A percentile compares a stretch with the other conserved stretches of the same genome.
phyloP scores from a whole-genome alignment of 371 early-diverging fungal genomes.

The Vittaforma corneae region DNA sequence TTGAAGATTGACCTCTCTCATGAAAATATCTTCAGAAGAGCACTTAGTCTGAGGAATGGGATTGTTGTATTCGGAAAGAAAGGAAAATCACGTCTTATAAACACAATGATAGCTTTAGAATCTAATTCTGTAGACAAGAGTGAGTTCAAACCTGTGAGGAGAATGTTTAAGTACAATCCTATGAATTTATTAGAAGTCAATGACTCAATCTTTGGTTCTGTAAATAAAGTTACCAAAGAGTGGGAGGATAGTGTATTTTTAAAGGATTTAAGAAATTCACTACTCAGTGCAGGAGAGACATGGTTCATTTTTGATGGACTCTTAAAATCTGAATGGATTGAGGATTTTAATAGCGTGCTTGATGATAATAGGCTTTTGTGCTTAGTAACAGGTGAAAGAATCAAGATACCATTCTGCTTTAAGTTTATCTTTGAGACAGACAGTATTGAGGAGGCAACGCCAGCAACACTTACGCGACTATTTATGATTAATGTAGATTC shows the following conservation, averaged over 20 bases:
- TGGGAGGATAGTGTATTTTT: constrained; percentile 95
- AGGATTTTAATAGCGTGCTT: constrained; percentile 76
- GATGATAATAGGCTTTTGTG: constrained; percentile 73
- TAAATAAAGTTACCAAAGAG: constrained; percentile 89
- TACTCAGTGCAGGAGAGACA: constrained; percentile 75
- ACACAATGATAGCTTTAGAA: too few relatives aligned
- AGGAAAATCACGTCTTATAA: too few relatives aligned
- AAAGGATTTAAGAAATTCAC: constrained; percentile 79
- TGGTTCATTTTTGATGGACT: constrained; percentile 98
- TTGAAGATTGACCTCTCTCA: too few relatives aligned
- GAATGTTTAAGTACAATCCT: constrained; percentile 91
- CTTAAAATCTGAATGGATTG: constrained; percentile 97
- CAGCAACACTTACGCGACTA: constrained; percentile 92
- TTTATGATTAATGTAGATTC: constrained; percentile 96
- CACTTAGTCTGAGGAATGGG: too few relatives aligned
- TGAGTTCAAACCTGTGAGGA: constrained; percentile 49
- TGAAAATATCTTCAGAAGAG: too few relatives aligned
- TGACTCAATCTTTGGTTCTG: constrained; percentile 69
- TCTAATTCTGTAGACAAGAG: too few relatives aligned
- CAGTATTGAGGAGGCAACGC: constrained; percentile 79
- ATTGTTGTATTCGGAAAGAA: too few relatives aligned
- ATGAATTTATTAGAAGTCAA: constrained; percentile 64
- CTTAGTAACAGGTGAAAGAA: constrained; percentile 81
- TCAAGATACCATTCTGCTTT: constrained; percentile 80
- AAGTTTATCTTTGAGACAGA: constrained; percentile 98